Evolutionary conservation across 208 protist species (phyloP), one percentile per base, ranked within the genome.

Genomic region (Trypanosoma scelopori): DNA sequence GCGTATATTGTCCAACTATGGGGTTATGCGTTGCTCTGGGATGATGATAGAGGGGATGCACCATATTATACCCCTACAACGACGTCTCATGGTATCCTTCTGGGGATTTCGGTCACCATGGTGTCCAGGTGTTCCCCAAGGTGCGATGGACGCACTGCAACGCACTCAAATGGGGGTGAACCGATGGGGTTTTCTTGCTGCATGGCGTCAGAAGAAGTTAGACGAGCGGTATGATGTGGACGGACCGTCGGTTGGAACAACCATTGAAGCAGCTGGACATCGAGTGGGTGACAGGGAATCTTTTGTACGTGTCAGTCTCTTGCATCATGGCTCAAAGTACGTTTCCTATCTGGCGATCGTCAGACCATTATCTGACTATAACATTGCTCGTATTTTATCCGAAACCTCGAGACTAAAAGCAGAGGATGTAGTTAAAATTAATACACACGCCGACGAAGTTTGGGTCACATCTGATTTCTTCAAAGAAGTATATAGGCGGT

Each of bases 401-500:
- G 58, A 52, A 52, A 64, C 15, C 35, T 53, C 58, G 23, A 46
- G 45, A 18, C 23, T 64, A 5, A 3, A 22, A 1, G 27, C 4
- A 22, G 11, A 22, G 6, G 43, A 64, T 39, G 58, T 53, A 4
- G 28, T 53, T 18, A 13, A 12, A 41, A 64, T 49, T 23, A 64
- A 64, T 25, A 53, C 1, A 22, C 41, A 43, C 37, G 16, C 73
- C 13, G 74, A 89, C 52, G 67, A 82, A 59, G 1, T 91, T 18
- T 89, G 82, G 82, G 75, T 82, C 7, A 78, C 82, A 48, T 63
- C 66, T 41, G 45, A 67, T 35, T 89, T 92, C 71, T 71, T 85
- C 67, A 42, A 51, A 27, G 35, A 60, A 22, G 52, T 79, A 4
- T 87, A 87, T 58, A 42, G 53, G 23, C 55, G 66, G 27, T 63